Evolutionary conservation across 2,329 filamentous ascomycete species (phyloP), one percentile per base, ranked within the genome.

Genomic region (Neonectria sp.): DNA sequence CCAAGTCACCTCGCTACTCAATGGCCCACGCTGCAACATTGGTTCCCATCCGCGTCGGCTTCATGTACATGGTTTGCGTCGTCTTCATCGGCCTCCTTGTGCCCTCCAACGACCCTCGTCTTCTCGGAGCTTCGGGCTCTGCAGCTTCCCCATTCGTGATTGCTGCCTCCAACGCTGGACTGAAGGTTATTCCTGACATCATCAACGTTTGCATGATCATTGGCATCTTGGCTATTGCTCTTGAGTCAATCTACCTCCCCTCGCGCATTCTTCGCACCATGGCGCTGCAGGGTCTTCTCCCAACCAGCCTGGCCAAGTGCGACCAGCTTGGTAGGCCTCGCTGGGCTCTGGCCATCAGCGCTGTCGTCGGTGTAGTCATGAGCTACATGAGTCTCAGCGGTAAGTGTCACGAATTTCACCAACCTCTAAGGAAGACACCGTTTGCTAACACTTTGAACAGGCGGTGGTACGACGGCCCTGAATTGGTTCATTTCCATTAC

Each of bases 191-290:
- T n/a, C 63, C 65, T 3, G 64, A 51, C 7, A 45, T 64, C 6
- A 27, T 73, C 17, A 73, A 73, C 21, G 67, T 60, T n/a, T 65
- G 69, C 6, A 71, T 73, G 69, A 73, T 73, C 3, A 58, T 57
- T 11, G 65, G 67, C 6, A 55, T 71, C 12, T 45, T 73, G 3
- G 71, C 71, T 0, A 73, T 71, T 27, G 55, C 59, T 12, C 31
- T 37, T 4, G 69, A 70, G 57, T 61, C 70, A 15, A 51, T 72
- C 0, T 72, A 68, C 35, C 69, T 72, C 3, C 56, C 70, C 2
- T 71, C 69, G 1, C 43, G 70, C 25, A 55, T 72, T 1, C 61
- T 72, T 9, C 48, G 68, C 17, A 72, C 70, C 2, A 72, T 72
- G 70, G 64, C 70, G 1, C 35, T 66, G 3, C 69, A 72, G 29